Conservation (phyloP, 2,329 filamentous ascomycete genomes). For the Colletotrichum sojae region DNA sequence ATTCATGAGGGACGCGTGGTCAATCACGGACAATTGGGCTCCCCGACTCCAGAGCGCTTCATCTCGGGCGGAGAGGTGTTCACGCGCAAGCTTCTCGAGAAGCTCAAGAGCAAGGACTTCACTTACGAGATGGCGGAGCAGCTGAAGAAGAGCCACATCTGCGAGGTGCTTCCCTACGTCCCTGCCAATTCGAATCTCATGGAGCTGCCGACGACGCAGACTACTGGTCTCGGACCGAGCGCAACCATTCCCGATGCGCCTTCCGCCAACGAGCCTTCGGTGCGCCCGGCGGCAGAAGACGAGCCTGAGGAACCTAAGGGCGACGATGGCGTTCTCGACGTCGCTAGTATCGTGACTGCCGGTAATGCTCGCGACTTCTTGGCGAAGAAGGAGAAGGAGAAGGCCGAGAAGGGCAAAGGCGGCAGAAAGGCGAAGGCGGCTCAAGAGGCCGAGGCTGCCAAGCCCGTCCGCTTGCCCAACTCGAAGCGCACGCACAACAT, state of each 20-base stretch:
- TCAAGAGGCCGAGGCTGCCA: constrained; percentile 70
- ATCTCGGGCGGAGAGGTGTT: constrained; percentile 90
- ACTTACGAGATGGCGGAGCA: constrained; percentile 78
- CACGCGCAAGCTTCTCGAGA: constrained; percentile 78
- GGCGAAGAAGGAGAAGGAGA: constrained; percentile 86
- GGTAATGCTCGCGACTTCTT: constrained; percentile 87
- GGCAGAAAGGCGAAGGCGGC: constrained; percentile 67
- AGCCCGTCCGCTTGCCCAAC: constrained; percentile 76
- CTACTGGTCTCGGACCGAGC: constrained; percentile 44
- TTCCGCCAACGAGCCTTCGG: constrained; percentile 51
- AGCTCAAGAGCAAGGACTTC: constrained; percentile 74
- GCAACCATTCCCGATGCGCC: constrained; percentile 53
- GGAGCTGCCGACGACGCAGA: constrained; percentile 59
- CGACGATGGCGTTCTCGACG: constrained; percentile 80
- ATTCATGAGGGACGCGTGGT: constrained; percentile 84
- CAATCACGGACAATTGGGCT: constrained; percentile 76
- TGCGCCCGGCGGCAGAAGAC: constrained; percentile 42
- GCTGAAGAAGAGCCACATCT: constrained; percentile 76
- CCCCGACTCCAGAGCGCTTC: constrained; percentile 61
- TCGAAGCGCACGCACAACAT: constrained; percentile 77
- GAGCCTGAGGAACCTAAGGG: constrained; percentile 57
- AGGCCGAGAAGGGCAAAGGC: constrained; percentile 73
- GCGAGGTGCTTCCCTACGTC: constrained; percentile 75
- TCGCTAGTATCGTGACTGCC: constrained; percentile 86
- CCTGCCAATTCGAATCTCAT: constrained; percentile 60